Evolutionary conservation across 306 rosid genomes (phyloP).

Genomic region (Dalbergia oliveri): DNA sequence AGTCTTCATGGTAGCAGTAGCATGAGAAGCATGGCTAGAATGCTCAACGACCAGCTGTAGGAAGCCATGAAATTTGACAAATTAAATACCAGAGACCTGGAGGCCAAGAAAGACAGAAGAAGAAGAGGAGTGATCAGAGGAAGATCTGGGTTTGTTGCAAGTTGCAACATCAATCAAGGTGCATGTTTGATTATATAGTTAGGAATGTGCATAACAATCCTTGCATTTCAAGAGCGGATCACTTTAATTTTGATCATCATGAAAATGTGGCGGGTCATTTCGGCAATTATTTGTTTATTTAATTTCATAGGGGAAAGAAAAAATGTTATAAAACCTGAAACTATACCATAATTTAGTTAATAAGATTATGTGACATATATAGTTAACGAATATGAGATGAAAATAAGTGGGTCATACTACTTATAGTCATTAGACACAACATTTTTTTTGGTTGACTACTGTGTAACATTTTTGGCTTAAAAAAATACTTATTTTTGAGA

Average conservation of each 20-base stretch:
- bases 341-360: too few species aligned
- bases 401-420: too few species aligned
- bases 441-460: too few species aligned
- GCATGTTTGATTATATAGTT: neutral
- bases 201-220: neutral
- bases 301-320: neutral
- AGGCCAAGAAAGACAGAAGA: neutral
- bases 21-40: conserved; percentile 48
- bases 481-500: too few species aligned
- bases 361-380: too few species aligned
- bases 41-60: conserved; percentile 22
- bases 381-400: too few species aligned
- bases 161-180: neutral
- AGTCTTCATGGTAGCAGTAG: conserved; percentile 35
- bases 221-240: neutral
- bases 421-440: too few species aligned
- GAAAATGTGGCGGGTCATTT: neutral
- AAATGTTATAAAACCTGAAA: too few species aligned
- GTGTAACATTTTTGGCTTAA: too few species aligned
- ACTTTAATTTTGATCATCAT: conserved; percentile 6
- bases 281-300: neutral
- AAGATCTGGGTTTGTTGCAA: neutral
- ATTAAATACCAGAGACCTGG: neutral
- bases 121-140: neutral
- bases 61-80: conserved; percentile 41